These are phyloP conservation scores for Picochlorum costavermella DNA, from an alignment of 139 green algal genomes.

Conservation along the genomic window DNA sequence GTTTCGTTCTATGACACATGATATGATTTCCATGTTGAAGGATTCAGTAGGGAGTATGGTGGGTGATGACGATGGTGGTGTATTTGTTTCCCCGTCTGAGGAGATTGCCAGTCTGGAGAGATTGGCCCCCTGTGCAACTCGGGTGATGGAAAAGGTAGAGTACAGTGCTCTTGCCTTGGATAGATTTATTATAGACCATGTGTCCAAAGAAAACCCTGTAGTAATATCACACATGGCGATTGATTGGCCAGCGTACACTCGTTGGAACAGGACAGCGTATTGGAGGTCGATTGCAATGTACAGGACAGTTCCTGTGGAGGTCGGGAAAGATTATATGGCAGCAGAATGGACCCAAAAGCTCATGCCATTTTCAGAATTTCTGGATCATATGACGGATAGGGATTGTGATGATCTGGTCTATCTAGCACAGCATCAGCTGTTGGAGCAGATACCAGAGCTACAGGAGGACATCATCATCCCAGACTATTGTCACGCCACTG, in stretches of 20 bases:
- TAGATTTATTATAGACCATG: conserved; percentile 7
- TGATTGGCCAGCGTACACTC: conserved; percentile 67
- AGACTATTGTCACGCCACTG: conserved; percentile 70
- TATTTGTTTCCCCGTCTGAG: no score
- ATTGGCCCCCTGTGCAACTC: no score
- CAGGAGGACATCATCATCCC: conserved; percentile 64
- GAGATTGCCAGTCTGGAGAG: no score
- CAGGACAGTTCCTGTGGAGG: conserved; percentile 84
- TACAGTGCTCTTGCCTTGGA: not conserved
- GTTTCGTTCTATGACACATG: not conserved
- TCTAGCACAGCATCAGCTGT: conserved; percentile 86
- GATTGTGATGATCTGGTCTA: conserved; percentile 36
- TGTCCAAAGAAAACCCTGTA: not conserved
- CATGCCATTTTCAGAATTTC: conserved; percentile 74
- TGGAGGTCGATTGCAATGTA: conserved; percentile 51
- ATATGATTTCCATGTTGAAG: not conserved
- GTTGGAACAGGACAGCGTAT: conserved; percentile 64
- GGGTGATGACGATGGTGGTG: no score
- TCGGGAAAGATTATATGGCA: conserved; percentile 64
- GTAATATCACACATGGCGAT: conserved; percentile 44
- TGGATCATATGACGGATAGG: conserved; percentile 38
- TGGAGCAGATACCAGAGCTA: conserved; percentile 83
- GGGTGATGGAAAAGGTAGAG: no score
- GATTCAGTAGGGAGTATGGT: no score
- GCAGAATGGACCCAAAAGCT: conserved; percentile 73